phyloP scores from a whole-genome alignment of 768 basidiomycete species.

The Gelatoporia subvermispora region DNA sequence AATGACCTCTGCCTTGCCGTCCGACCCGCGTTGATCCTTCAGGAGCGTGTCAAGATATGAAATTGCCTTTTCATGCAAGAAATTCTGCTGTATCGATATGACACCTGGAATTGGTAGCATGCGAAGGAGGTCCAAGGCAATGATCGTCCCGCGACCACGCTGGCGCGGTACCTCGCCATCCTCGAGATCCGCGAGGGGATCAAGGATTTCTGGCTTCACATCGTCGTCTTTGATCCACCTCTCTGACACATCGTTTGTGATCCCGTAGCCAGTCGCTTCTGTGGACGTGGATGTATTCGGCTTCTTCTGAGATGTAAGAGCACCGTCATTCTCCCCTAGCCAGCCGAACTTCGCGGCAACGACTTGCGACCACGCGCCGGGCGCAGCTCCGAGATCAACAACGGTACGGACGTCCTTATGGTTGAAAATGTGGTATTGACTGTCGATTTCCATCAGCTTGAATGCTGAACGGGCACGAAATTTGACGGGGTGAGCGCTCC shows the following conservation, averaged over 20 bases:
- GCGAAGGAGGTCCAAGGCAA: slow-evolving; percentile 78
- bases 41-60: slow-evolving; percentile 38
- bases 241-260: background rate
- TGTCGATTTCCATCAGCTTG: slow-evolving; percentile 81
- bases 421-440: slow-evolving; percentile 48
- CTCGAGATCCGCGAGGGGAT: background rate
- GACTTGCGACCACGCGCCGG: slow-evolving; percentile 94
- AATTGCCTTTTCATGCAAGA: slow-evolving; percentile 54
- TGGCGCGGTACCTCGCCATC: background rate
- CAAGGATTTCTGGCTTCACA: background rate
- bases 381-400: slow-evolving; percentile 88
- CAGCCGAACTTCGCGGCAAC: slow-evolving; percentile 60
- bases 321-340: slow-evolving; percentile 19
- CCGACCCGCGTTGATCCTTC: slow-evolving; percentile 22
- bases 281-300: background rate
- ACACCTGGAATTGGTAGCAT: slow-evolving; percentile 75
- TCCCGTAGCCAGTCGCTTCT: background rate
- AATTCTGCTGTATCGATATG: slow-evolving; percentile 70
- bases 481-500: slow-evolving; percentile 35
- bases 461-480: slow-evolving; percentile 89
- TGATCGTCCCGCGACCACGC: slow-evolving; percentile 43
- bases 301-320: background rate
- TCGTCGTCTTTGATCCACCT: background rate
- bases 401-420: slow-evolving; percentile 53
- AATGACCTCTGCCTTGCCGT: slow-evolving; percentile 66